Percentiles rank a stretch among this genome's conserved stretches.
Evolutionary conservation across 2,329 filamentous ascomycete species (phyloP).

Genomic region (Calonectria pseudoreteaudii): DNA sequence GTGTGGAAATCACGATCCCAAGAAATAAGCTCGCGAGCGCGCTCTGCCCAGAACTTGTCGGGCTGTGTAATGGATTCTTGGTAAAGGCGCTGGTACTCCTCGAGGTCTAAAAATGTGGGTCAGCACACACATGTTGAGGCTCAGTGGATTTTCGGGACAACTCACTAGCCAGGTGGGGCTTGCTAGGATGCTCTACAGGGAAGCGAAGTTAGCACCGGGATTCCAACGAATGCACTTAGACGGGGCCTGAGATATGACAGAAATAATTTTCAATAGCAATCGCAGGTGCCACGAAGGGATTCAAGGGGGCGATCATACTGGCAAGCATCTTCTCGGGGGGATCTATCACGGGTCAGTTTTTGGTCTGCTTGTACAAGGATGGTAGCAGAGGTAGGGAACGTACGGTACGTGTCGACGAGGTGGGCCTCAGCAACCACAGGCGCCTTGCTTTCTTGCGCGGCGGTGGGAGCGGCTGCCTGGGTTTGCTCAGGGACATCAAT

Average conservation of each 20-base stretch:
- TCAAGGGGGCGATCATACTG: constrained; percentile 60
- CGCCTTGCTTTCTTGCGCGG: constrained; percentile 50
- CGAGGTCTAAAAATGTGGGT: constrained; percentile 60
- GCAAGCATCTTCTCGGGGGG: constrained; percentile 75
- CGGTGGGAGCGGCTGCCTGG: neutral
- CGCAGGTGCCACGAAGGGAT: constrained; percentile 22
- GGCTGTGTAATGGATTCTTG: constrained; percentile 91
- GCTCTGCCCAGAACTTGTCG: constrained; percentile 87
- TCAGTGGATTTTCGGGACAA: constrained; percentile 40
- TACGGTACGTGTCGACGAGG: constrained; percentile 79
- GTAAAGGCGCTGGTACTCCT: constrained; percentile 77
- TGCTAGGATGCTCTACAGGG: constrained; percentile 73
- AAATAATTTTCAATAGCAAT: constrained; percentile 14
- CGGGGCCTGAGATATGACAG: constrained; percentile 18
- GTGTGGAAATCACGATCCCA: constrained; percentile 96
- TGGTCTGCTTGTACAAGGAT: constrained; percentile 11
- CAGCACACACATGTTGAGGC: constrained; percentile 41
- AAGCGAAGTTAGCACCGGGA: constrained; percentile 51
- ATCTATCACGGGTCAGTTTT: constrained; percentile 55
- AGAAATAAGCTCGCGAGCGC: constrained; percentile 88
- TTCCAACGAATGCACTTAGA: constrained; percentile 24
- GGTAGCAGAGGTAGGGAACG: constrained; percentile 44
- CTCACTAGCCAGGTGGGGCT: constrained; percentile 75
- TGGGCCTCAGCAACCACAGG: constrained; percentile 81
- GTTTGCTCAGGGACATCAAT: constrained; percentile 7